phyloP scores from a whole-genome alignment of 768 basidiomycete species.

The Russula sp. region DNA sequence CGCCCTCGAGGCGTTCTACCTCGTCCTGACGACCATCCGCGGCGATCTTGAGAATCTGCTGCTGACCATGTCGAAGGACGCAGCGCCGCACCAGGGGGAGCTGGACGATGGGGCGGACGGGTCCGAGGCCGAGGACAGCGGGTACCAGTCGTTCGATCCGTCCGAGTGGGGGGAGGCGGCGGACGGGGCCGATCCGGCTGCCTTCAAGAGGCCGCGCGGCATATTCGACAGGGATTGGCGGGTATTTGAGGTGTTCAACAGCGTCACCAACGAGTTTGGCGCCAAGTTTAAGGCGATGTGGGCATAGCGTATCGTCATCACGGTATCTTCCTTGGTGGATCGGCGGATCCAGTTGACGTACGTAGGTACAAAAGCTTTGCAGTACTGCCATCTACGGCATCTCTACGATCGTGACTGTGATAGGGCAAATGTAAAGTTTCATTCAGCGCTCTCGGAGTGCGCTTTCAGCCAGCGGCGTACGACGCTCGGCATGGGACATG shows the following conservation, averaged over 20 bases:
- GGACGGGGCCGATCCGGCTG: conserved; percentile 26
- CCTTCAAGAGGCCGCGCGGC: conserved; percentile 33
- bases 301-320: conserved; percentile 24
- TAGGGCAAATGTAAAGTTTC: background rate
- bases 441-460: conserved; percentile 33
- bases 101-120: conserved; percentile 23
- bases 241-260: conserved; percentile 46
- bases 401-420: background rate
- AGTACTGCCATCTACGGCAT: background rate
- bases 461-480: conserved; percentile 55
- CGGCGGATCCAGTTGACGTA: background rate
- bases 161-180: conserved; percentile 28
- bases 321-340: background rate
- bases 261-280: conserved; percentile 44
- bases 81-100: conserved; percentile 13
- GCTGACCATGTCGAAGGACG: conserved; percentile 26
- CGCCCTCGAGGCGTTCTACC: conserved; percentile 49
- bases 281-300: conserved; percentile 59
- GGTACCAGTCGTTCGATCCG: conserved; percentile 31
- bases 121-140: conserved; percentile 33
- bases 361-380: background rate
- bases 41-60: conserved; percentile 46
- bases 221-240: conserved; percentile 47
- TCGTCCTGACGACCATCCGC: conserved; percentile 46
- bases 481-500: conserved; percentile 52